These are phyloP conservation scores for Pythium phragmitis DNA, from an alignment of 352 stramenopile species.

Conservation along the genomic window DNA sequence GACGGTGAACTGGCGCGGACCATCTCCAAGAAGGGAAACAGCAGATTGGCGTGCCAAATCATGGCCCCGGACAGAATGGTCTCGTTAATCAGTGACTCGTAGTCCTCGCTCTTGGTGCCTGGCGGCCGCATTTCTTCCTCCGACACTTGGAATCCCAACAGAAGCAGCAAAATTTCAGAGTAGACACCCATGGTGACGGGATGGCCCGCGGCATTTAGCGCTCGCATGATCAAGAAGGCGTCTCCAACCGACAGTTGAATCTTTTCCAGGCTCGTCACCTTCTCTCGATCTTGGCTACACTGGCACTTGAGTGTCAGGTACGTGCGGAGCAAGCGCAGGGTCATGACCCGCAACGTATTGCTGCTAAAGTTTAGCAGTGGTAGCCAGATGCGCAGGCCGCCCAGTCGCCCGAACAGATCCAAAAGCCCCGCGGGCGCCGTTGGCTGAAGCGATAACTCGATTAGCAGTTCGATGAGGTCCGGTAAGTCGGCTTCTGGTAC, in stretches of 20 bases:
- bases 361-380: conserved; percentile 73
- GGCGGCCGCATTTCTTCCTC: conserved; percentile 29
- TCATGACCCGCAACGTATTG: conserved; percentile 79
- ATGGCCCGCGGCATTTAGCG: conserved; percentile 62
- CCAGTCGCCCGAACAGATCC: conserved; percentile 71
- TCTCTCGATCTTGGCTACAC: conserved; percentile 61
- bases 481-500: conserved; percentile 70
- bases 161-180: conserved; percentile 72
- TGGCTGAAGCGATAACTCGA: conserved; percentile 73
- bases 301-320: conserved; percentile 80
- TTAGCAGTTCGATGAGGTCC: conserved; percentile 73
- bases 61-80: conserved; percentile 28
- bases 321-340: conserved; percentile 69
- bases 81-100: conserved; percentile 33
- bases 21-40: conserved; percentile 38
- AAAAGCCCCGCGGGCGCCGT: conserved; percentile 69
- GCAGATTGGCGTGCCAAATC: conserved; percentile 30
- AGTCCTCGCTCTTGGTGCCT: conserved; percentile 21
- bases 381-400: conserved; percentile 80
- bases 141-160: conserved; percentile 70
- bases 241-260: conserved; percentile 76
- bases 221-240: conserved; percentile 80
- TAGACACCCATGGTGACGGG: conserved; percentile 79
- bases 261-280: conserved; percentile 64
- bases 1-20: conserved; percentile 30